Conservation (phyloP, 2,329 filamentous ascomycete species). For the Venturia effusa region DNA sequence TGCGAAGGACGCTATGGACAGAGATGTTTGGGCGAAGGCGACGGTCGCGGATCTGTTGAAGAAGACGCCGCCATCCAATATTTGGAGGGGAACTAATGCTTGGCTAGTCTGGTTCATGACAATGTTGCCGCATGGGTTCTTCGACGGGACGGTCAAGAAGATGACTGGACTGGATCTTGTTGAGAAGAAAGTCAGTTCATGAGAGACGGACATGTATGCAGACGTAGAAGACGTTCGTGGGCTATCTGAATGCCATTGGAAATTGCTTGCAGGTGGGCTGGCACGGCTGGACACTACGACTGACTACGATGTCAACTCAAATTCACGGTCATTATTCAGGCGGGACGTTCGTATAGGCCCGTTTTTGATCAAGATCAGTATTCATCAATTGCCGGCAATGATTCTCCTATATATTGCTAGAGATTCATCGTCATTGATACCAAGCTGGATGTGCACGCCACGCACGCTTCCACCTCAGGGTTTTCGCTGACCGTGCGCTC, state of each 20-base stretch:
- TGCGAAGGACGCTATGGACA: constrained; percentile 41
- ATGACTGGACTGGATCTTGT: not conserved
- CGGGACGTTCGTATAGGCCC: too few relatives aligned
- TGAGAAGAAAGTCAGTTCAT: constrained; percentile 19
- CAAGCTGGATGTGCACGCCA: too few relatives aligned
- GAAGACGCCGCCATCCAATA: constrained; percentile 29
- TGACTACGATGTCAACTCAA: too few relatives aligned
- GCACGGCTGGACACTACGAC: too few relatives aligned
- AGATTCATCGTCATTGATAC: too few relatives aligned
- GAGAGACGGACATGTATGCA: constrained; percentile 5
- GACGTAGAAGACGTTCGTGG: not conserved
- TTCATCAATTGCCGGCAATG: too few relatives aligned
- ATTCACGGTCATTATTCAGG: too few relatives aligned
- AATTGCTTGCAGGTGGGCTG: too few relatives aligned
- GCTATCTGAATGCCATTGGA: too few relatives aligned
- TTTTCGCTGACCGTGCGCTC: not conserved
- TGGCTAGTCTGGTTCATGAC: constrained; percentile 38
- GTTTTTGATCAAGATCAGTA: too few relatives aligned
- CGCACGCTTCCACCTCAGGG: too few relatives aligned
- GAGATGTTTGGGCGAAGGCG: constrained; percentile 42
- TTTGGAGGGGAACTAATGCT: constrained; percentile 44
- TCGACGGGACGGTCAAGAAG: constrained; percentile 7
- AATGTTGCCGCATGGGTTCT: constrained; percentile 32
- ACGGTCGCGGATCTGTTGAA: constrained; percentile 43
- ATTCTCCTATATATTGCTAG: too few relatives aligned